Evolutionary conservation across 768 basidiomycete genomes (phyloP).

Genomic region (Suillus ampliporus): DNA sequence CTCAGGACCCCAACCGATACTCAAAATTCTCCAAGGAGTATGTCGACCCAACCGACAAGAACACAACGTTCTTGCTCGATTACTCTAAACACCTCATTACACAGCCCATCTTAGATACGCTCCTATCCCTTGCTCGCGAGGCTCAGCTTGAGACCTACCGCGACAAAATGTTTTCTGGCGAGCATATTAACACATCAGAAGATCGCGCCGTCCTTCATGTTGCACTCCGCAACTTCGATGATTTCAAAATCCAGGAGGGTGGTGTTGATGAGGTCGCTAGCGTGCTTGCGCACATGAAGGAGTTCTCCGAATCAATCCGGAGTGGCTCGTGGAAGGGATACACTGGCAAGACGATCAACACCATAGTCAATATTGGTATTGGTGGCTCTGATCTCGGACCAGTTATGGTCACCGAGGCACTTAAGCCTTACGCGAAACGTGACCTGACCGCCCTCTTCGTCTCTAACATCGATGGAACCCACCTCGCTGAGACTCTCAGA

Average conservation of each 20-base stretch:
- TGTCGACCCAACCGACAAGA: slow-evolving; percentile 64
- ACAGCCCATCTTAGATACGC: slow-evolving; percentile 76
- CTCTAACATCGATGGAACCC: slow-evolving; percentile 98
- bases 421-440: slow-evolving; percentile 91
- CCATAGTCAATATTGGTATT: slow-evolving; percentile 98
- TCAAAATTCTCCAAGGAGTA: slow-evolving; percentile 82
- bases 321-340: slow-evolving; percentile 95
- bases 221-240: slow-evolving; percentile 82
- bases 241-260: slow-evolving; percentile 79
- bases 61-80: slow-evolving; percentile 88
- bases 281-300: slow-evolving; percentile 90
- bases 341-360: slow-evolving; percentile 92
- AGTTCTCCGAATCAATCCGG: slow-evolving; percentile 85
- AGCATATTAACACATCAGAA: slow-evolving; percentile 99
- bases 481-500: slow-evolving; percentile 87
- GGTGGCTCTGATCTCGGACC: slow-evolving; percentile 98
- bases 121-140: slow-evolving; percentile 84
- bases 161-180: slow-evolving; percentile 93
- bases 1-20: slow-evolving; percentile 87
- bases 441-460: slow-evolving; percentile 90
- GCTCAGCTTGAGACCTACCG: slow-evolving; percentile 84
- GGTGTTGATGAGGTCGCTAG: slow-evolving; percentile 83
- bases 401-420: slow-evolving; percentile 98
- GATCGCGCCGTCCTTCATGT: slow-evolving; percentile 96
- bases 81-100: slow-evolving; percentile 98